Conservation (phyloP, 2,329 filamentous ascomycete genomes). For the Atkinsonella texensis region DNA sequence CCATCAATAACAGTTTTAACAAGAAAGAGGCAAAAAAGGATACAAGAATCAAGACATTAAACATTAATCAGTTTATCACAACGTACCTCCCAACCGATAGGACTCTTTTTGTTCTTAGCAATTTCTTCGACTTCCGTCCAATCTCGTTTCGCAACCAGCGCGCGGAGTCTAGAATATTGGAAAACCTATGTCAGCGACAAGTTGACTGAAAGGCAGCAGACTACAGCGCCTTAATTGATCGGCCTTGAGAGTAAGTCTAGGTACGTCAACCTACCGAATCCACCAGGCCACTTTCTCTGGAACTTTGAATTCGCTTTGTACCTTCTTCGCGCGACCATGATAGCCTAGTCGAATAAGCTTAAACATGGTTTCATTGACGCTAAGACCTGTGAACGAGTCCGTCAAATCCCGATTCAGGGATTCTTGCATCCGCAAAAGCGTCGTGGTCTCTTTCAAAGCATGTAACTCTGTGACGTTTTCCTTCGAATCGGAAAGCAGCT, state of each 20-base stretch:
- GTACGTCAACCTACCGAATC: conserved; percentile 43
- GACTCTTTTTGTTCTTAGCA: conserved; percentile 65
- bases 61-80: too few species aligned
- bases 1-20: too few species aligned
- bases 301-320: conserved; percentile 87
- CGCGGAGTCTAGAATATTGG: conserved; percentile 50
- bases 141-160: conserved; percentile 77
- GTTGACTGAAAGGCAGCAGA: not conserved
- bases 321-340: conserved; percentile 71
- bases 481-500: conserved; percentile 71
- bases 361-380: conserved; percentile 85
- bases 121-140: conserved; percentile 90
- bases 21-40: too few species aligned
- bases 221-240: not conserved
- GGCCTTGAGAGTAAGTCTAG: not conserved
- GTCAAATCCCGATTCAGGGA: conserved; percentile 73
- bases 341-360: conserved; percentile 75
- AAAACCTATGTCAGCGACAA: not conserved
- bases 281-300: conserved; percentile 86
- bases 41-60: not conserved
- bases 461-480: conserved; percentile 64
- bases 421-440: conserved; percentile 76
- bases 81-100: conserved; percentile 90
- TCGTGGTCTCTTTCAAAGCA: conserved; percentile 66
- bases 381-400: conserved; percentile 66